Evolutionary conservation across 495 filamentous ascomycete species (phyloP).

Genomic region (Achaetomiella virescens): DNA sequence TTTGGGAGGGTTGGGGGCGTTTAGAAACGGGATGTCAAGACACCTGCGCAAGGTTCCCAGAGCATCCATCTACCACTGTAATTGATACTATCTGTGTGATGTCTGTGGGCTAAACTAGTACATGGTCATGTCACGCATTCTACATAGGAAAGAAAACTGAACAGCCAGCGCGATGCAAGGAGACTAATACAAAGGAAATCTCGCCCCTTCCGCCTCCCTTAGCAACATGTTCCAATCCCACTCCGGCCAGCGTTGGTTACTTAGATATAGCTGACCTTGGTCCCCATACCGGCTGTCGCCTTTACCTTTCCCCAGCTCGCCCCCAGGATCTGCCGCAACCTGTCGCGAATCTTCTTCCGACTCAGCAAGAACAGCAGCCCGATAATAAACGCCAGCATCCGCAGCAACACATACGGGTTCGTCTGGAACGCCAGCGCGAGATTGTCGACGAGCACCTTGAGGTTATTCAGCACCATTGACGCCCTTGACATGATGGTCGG

Average conservation of each 20-base stretch:
- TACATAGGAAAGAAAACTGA: slow-evolving; percentile 5
- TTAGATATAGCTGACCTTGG: slow-evolving; percentile 90
- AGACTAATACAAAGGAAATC: slow-evolving; percentile 8
- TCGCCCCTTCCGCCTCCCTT: background rate
- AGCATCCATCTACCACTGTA: background rate
- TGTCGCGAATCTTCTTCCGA: slow-evolving; percentile 66
- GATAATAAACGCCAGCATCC: slow-evolving; percentile 75
- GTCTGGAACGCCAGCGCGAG: slow-evolving; percentile 56
- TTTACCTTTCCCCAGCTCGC: slow-evolving; percentile 76
- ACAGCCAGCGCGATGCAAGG: slow-evolving; percentile 1
- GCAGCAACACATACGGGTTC: slow-evolving; percentile 68
- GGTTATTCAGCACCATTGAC: slow-evolving; percentile 41
- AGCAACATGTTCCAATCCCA: background rate
- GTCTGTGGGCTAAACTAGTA: background rate
- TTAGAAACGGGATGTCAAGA: background rate
- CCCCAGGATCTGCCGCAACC: slow-evolving; percentile 59
- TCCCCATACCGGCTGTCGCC: slow-evolving; percentile 88
- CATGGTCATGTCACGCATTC: slow-evolving; percentile 4
- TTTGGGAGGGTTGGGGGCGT: background rate
- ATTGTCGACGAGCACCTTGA: slow-evolving; percentile 57
- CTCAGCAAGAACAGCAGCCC: slow-evolving; percentile 72
- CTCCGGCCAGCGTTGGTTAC: background rate
- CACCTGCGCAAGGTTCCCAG: background rate
- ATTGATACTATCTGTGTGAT: background rate
- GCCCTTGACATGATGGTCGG: slow-evolving; percentile 46